Evolutionary conservation across 148 eudicot genomes (phyloP).

Genomic region (Gaultheria prostrata): DNA sequence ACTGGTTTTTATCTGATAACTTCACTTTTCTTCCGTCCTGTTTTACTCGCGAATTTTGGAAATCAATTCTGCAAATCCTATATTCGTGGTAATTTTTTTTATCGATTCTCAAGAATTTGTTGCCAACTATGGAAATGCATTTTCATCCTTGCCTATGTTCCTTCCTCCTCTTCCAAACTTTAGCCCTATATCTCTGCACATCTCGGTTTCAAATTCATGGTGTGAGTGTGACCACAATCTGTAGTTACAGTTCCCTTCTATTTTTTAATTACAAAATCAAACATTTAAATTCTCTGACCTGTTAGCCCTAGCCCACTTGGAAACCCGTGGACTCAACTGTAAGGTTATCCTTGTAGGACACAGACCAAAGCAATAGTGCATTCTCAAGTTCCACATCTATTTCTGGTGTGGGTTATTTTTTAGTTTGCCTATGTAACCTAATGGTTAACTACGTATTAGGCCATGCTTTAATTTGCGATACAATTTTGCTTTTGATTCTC

Average conservation of each 20-base stretch:
- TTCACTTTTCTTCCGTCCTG: not conserved
- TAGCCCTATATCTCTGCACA: not conserved
- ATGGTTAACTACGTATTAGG: too few species aligned
- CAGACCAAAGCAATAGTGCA: not conserved
- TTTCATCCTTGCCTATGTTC: not conserved
- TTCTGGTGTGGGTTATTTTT: not conserved
- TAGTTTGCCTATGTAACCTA: not conserved
- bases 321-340: not conserved
- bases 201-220: not conserved
- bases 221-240: not conserved
- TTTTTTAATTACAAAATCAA: not conserved
- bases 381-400: not conserved
- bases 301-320: not conserved
- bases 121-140: not conserved
- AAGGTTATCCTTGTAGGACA: not conserved
- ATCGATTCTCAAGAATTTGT: not conserved
- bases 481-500: not conserved
- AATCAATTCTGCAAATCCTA: not conserved
- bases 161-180: not conserved
- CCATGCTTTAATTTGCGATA: not conserved
- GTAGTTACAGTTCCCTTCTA: not conserved
- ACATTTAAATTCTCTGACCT: not conserved
- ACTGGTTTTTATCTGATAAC: not conserved
- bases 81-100: not conserved
- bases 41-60: not conserved